Base-by-base conservation (phyloP, 2,329 filamentous ascomycete genomes). In the Penicillium psychrosexuale region DNA sequence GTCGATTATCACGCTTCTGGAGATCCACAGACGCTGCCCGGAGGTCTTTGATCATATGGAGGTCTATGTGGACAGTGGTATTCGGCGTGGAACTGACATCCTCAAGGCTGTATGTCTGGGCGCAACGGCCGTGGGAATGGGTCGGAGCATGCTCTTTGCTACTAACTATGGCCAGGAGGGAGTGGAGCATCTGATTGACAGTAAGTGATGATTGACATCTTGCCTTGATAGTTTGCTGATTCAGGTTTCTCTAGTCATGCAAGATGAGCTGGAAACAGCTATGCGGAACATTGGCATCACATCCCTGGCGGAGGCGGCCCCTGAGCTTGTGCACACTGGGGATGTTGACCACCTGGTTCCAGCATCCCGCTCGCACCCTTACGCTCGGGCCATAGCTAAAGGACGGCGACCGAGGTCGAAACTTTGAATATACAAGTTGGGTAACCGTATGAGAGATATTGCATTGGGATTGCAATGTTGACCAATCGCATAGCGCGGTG, bases 161-260 rank as follows among this genome's bases (percentile, higher is more conserved):
- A 70, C 80, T 27, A 78, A 78, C 4, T 83, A 83, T 56, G 81
- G 81, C 5, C 78, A 82, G 61, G 78, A 78, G 52, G 81, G 81
- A 2, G 78, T 81, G 17, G 79, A 82, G 61, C 78, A 82, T 67
- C 69, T 82, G 55, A 77, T 82, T 51, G 78, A 81, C 56, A 82
- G 82, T 84, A 73, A 73, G 80, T 76, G 42, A 42, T 34, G 22
- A 28, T 40, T 27, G n/a, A 24, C 17, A 28, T 49, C 2, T 39
- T 22, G 15, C 34, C 39, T 31, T 33, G 43, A 28, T 28, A 33
- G 9, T 24, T 27, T 38, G 17, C 30, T 48, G 47, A 42, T 40
- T 57, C 55, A 38, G 59, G 30, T 7, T 34, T 47, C 11, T 49
- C 36, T 50, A 76, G 73, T 78, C 38, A 70, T 78, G 64, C 73